These are phyloP conservation scores for Cryptosporidium viatorum DNA, from an alignment of 169 alveolate species.

Conservation along the genomic window DNA sequence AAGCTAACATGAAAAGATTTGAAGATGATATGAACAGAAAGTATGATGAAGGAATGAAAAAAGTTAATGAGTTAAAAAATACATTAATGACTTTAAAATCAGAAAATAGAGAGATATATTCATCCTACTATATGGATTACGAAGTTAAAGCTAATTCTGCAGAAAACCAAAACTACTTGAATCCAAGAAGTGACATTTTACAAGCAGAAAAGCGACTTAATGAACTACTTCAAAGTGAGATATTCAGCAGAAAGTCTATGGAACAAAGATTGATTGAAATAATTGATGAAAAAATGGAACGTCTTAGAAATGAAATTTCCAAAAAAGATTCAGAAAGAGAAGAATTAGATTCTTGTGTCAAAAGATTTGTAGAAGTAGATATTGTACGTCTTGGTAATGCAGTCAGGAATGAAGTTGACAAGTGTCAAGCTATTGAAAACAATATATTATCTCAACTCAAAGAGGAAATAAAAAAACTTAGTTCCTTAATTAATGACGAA, in stretches of 20 bases:
- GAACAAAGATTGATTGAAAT: slow-evolving; percentile 62
- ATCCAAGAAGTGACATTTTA: not conserved
- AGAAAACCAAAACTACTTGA: not conserved
- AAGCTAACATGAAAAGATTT: slow-evolving; percentile 8
- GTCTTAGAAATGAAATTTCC: slow-evolving; percentile 23
- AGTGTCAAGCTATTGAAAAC: slow-evolving; percentile 46
- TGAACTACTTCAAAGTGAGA: slow-evolving; percentile 58
- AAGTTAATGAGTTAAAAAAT: slow-evolving; percentile 6
- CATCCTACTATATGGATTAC: not conserved
- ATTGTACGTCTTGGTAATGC: slow-evolving; percentile 67
- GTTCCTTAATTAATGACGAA: slow-evolving; percentile 28
- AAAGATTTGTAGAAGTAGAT: slow-evolving; percentile 67
- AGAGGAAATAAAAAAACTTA: slow-evolving; percentile 43
- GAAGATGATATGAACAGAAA: slow-evolving; percentile 34
- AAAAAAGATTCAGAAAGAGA: slow-evolving; percentile 59
- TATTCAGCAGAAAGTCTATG: slow-evolving; percentile 47
- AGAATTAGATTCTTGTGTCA: slow-evolving; percentile 61
- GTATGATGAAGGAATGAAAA: slow-evolving; percentile 37
- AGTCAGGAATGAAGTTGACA: slow-evolving; percentile 45
- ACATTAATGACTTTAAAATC: not conserved
- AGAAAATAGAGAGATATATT: not conserved
- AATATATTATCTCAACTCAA: slow-evolving; percentile 2
- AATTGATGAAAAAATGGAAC: slow-evolving; percentile 55
- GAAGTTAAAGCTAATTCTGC: not conserved
- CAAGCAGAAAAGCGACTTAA: slow-evolving; percentile 38